Evolutionary conservation across 1,139 yeast genomes (phyloP), one percentile per base, ranked within the genome.

Genomic region (Kodamaea ohmeri): DNA sequence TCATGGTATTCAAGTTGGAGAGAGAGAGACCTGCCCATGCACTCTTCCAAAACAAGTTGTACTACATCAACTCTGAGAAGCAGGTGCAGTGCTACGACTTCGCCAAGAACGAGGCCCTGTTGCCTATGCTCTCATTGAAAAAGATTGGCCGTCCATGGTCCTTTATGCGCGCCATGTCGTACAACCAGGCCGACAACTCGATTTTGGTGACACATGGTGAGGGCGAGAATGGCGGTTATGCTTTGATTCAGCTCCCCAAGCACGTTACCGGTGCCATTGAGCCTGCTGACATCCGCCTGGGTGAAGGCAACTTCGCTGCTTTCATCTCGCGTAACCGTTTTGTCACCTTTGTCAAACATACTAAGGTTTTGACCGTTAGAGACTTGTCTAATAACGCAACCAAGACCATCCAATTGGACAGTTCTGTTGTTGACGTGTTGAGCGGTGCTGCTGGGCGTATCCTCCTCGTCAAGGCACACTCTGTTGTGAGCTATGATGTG

Each of bases 1-100:
- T 90, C 21, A 90, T 92, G 96, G 95, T 94, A 39, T 94, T 94
- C 76, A 94, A 94, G 66, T 75, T 94, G 46, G 97, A 89, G 61
- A 83, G 98, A 58, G 99, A 94, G 71, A 81, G 98, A 61, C 98
- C 98, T 16, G 96, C 97, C 15, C 77, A 78, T 53, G 69, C 89
- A 3, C 61, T 83, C 29, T 79, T 78, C 65, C 94, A 85, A 58
- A 77, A 78, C 55, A 76, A 73, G 47, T 65, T 94, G 50, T 78
- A 75, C 49, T 92, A 75, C 56, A 80, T 90, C 52, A 89, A 88
- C 63, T 76, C 79, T 45, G 96, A 89, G 56, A 88, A 85, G 59
- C 95, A 85, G 61, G 82, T 94, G 41, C 95, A 87, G 62, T 69
- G 78, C 39, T 88, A 76, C 55, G 94, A 87, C 55, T 83, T 78